Percentiles rank a stretch among this genome's conserved stretches.
Evolutionary conservation across 1,284 basidiomycete species (phyloP).

Genomic region (Cutaneotrichosporon spelunceum): DNA sequence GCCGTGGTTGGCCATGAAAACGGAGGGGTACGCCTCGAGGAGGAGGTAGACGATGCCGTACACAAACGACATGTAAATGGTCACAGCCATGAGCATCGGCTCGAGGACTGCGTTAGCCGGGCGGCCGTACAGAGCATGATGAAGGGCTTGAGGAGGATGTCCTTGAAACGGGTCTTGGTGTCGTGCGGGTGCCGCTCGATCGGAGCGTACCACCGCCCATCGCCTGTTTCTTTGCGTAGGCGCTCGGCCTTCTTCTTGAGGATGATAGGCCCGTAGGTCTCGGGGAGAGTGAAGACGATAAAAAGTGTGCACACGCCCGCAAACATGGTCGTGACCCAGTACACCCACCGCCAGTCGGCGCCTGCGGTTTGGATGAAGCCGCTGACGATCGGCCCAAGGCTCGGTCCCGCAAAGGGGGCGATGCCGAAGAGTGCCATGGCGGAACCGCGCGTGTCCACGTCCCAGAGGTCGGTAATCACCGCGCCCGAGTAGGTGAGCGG

Average conservation of each 20-base stretch:
- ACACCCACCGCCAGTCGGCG: constrained; percentile 55
- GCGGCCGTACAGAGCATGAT: constrained; percentile 55
- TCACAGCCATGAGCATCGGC: constrained; percentile 71
- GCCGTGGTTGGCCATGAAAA: constrained; percentile 53
- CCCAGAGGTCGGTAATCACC: constrained; percentile 63
- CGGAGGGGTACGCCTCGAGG: constrained; percentile 53
- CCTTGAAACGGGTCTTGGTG: constrained; percentile 50
- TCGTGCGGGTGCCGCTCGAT: constrained; percentile 23
- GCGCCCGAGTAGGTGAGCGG: constrained; percentile 56
- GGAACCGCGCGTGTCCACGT: constrained; percentile 63
- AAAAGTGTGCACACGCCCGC: constrained; percentile 43
- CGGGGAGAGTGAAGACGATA: constrained; percentile 68
- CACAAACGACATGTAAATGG: constrained; percentile 60
- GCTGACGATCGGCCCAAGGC: constrained; percentile 62
- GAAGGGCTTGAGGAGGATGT: constrained; percentile 61
- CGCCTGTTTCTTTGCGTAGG: constrained; percentile 61
- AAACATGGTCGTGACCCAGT: constrained; percentile 70
- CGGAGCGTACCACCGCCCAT: constrained; percentile 60
- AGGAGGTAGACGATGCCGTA: constrained; percentile 49
- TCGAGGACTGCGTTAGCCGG: constrained; percentile 54
- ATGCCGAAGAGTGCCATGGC: constrained; percentile 67
- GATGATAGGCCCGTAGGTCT: constrained; percentile 63
- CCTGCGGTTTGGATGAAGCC: constrained; percentile 58
- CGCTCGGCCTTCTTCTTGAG: constrained; percentile 56
- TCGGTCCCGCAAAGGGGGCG: constrained; percentile 67